Conservation (phyloP, 2,329 filamentous ascomycete species). For the Blumeriella jaapii region DNA sequence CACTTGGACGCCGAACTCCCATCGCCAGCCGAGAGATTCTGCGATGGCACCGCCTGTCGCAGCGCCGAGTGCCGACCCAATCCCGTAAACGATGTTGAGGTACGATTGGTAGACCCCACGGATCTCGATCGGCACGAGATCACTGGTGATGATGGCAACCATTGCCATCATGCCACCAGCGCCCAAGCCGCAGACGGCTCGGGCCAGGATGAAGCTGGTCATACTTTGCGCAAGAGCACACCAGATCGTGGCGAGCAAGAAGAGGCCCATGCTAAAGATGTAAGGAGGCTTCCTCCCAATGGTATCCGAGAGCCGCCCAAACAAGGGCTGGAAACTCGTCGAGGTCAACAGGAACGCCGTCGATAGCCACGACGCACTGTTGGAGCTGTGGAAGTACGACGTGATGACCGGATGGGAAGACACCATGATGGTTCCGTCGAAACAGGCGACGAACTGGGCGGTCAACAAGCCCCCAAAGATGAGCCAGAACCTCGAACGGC, state of each 20-base stretch:
- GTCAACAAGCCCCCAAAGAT: constrained; percentile 48
- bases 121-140: constrained; percentile 58
- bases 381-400: constrained; percentile 65
- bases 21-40: constrained; percentile 61
- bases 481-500: constrained; percentile 43
- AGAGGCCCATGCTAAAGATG: constrained; percentile 49
- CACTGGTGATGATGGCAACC: constrained; percentile 59
- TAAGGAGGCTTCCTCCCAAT: constrained; percentile 59
- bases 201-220: constrained; percentile 56
- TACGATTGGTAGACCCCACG: constrained; percentile 60
- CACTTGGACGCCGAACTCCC: constrained; percentile 56
- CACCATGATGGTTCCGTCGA: constrained; percentile 73
- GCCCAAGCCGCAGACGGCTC: constrained; percentile 61
- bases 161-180: constrained; percentile 61
- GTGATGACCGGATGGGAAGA: constrained; percentile 73
- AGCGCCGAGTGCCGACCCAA: constrained; percentile 48
- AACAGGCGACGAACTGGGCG: constrained; percentile 49
- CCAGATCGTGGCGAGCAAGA: constrained; percentile 53
- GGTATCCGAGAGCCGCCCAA: constrained; percentile 64
- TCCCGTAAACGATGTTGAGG: constrained; percentile 53
- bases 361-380: constrained; percentile 72
- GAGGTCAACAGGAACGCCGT: constrained; percentile 69
- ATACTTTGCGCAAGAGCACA: constrained; percentile 58
- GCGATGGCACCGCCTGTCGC: constrained; percentile 60
- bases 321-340: constrained; percentile 63